These are phyloP conservation scores for Dactylis glomerata DNA, from an alignment of 176 grass and related monocot species.

Conservation along the genomic window DNA sequence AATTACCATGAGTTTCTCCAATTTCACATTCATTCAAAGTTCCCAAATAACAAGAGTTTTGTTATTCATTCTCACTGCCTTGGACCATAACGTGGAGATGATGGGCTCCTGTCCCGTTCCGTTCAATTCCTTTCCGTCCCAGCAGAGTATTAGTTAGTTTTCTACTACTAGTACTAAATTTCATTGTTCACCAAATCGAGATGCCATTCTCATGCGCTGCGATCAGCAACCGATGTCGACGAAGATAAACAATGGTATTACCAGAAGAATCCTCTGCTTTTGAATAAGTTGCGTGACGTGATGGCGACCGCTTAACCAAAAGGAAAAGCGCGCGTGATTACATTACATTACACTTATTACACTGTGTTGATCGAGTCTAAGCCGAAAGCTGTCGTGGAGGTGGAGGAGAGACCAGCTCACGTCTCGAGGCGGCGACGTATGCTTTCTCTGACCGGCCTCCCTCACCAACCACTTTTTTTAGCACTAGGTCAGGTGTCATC, in stretches of 20 bases:
- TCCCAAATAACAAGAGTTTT: no score
- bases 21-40: no score
- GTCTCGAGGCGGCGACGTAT: conserved; percentile 22
- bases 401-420: background rate
- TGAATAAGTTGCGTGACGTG: conserved; percentile 9
- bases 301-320: conserved; percentile 38
- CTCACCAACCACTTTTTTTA: background rate
- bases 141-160: background rate
- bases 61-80: background rate
- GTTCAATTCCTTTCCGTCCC: background rate
- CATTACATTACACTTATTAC: no score
- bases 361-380: background rate
- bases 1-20: no score
- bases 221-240: background rate
- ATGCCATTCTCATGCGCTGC: background rate
- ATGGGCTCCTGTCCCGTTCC: background rate
- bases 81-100: no score
- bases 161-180: no score
- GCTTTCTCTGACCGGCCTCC: background rate
- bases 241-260: background rate
- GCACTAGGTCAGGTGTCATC: background rate
- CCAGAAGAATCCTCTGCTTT: background rate
- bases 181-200: background rate
- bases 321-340: background rate
- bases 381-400: background rate